Base-by-base conservation (phyloP, 345 rosid species). In the Cardamine chenopodiifolia region DNA sequence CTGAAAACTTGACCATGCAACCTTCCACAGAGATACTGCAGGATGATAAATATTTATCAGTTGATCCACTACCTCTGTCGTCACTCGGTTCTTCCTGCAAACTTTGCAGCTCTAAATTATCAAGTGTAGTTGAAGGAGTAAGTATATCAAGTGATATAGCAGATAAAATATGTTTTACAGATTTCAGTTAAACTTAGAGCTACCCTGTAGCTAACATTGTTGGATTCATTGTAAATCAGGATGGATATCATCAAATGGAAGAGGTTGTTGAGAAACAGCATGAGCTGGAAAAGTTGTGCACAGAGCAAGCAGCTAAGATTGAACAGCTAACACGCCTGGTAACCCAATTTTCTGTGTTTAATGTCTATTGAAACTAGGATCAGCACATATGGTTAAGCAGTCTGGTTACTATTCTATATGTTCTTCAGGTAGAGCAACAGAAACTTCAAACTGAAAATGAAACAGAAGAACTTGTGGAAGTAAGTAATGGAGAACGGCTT, bases 291-390 rank as follows among this genome's bases (percentile, higher is more conserved):
- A 81, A 40, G 18, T 22, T 86, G 60, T 92, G 96, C 68, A 54
- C 28, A 77, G 88, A 89, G 77, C 97, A 95, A 80, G 96, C 87
- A 67, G 89, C 89, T 65, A 85, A 85, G 84, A 90, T 95, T 77
- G 86, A 90, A 83, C 83, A 81, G 82, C 83, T 95, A 54, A 90
- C 71, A 60, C 75, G 47, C 26, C 72, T 83, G 89, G 95, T 91
- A 78, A 79, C 50, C 68, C 35, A 62, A 18, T 40, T 47, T 56
- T 57, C 6, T 39, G 13, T 56, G 55, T 60, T 49, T 68, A 68
- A 37, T 54, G 23, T 68, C 34, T 67, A 45, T 4, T 22, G 37
- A 74, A 73, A 34, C 7, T 61, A 47, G 22, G 22, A 54, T 67
- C 56, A 60, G 29, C 42, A 35, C 22, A 54, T 72, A 12, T 57